Percentiles rank a stretch among this genome's conserved stretches.
Conservation (phyloP, 306 rosid genomes). For the Vicia villosa region DNA sequence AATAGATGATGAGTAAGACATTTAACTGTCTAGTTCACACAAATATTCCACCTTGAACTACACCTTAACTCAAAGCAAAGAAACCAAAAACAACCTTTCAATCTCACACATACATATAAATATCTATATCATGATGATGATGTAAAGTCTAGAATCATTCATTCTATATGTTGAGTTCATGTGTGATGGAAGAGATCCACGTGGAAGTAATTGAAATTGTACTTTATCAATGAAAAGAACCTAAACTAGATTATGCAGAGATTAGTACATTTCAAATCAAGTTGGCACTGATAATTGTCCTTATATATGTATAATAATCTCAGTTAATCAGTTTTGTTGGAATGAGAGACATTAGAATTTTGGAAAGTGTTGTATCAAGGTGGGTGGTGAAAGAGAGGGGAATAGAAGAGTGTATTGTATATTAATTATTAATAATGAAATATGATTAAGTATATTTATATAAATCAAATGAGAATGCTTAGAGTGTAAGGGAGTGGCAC, state of each 20-base stretch:
- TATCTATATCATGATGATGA: constrained; percentile 11
- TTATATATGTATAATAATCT: not conserved
- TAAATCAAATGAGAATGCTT: constrained; percentile 44
- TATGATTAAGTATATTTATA: not conserved
- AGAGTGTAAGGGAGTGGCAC: constrained; percentile 71
- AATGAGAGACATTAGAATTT: constrained; percentile 24
- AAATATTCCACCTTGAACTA: constrained; percentile 44
- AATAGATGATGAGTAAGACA: constrained; percentile 39
- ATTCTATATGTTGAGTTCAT: constrained; percentile 13
- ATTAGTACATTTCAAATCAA: constrained; percentile 24
- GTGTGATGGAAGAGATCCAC: constrained; percentile 30
- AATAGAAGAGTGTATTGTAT: constrained; percentile 24
- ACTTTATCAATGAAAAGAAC: constrained; percentile 32
- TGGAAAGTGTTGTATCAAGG: constrained; percentile 68
- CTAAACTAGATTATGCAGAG: constrained; percentile 36
- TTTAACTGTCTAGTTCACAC: constrained; percentile 44
- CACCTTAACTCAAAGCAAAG: constrained; percentile 54
- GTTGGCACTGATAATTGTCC: constrained; percentile 13
- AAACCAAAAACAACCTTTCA: constrained; percentile 44
- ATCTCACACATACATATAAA: constrained; percentile 11
- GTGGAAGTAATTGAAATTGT: constrained; percentile 35
- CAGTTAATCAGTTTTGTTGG: not conserved
- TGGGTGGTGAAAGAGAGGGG: constrained; percentile 77
- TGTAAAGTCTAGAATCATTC: constrained; percentile 35
- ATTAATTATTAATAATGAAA: not conserved